phyloP scores from a whole-genome alignment of 768 basidiomycete species.

The Suillus americanus region DNA sequence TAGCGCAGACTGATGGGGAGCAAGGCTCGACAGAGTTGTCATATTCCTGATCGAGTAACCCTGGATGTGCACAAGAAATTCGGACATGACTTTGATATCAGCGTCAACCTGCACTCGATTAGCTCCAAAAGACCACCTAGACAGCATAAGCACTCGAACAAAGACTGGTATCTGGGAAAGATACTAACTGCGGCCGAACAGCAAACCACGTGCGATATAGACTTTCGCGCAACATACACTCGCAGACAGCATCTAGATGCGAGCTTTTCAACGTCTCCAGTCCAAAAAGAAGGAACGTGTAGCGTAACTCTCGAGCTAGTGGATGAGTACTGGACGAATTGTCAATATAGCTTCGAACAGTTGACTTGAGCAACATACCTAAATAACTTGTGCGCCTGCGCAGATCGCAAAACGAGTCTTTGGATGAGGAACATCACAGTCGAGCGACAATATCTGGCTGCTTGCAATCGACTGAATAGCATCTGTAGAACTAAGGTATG shows the following conservation, averaged over 20 bases:
- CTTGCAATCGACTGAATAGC: constrained; percentile 89
- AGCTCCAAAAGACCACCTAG: constrained; percentile 95
- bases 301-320: constrained; percentile 85
- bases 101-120: constrained; percentile 88
- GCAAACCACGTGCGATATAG: constrained; percentile 90
- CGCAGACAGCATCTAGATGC: constrained; percentile 78
- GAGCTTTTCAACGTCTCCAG: constrained; percentile 91
- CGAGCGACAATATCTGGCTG: constrained; percentile 84
- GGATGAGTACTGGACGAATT: constrained; percentile 73
- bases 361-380: constrained; percentile 49
- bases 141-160: neutral
- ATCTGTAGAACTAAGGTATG: constrained; percentile 85
- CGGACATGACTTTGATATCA: constrained; percentile 83
- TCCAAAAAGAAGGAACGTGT: constrained; percentile 89
- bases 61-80: constrained; percentile 78
- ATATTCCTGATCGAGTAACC: constrained; percentile 67
- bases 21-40: constrained; percentile 59
- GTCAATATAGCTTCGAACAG: neutral
- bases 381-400: constrained; percentile 63
- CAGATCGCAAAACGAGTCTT: constrained; percentile 80
- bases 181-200: constrained; percentile 83
- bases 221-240: constrained; percentile 68
- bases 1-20: constrained; percentile 46
- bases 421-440: constrained; percentile 85
- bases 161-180: neutral